phyloP scores from a whole-genome alignment of 345 rosid genomes.

The Turnera subulata region DNA sequence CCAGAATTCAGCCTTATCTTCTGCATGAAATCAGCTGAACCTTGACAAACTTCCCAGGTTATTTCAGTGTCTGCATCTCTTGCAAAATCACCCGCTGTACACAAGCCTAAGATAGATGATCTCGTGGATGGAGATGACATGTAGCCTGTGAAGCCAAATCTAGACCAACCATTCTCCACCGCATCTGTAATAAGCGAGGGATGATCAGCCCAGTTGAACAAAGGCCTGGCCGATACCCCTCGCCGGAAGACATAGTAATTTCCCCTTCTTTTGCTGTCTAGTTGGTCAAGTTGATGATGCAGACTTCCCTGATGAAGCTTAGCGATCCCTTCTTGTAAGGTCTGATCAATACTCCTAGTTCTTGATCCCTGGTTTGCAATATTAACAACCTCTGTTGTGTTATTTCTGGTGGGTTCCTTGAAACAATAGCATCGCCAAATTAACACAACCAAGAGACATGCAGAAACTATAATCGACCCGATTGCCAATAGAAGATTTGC shows the following conservation, averaged over 20 bases:
- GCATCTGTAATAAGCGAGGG: conserved; percentile 71
- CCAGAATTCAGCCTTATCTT: conserved; percentile 64
- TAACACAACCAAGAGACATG: conserved; percentile 27
- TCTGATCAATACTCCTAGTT: conserved; percentile 17
- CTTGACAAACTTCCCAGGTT: conserved; percentile 77
- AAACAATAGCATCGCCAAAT: conserved; percentile 45
- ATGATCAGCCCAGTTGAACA: conserved; percentile 77
- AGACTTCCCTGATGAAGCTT: conserved; percentile 50
- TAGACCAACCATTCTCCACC: conserved; percentile 80
- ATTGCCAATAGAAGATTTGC: conserved; percentile 24
- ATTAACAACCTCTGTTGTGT: not conserved
- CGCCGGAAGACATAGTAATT: conserved; percentile 47
- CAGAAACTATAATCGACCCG: conserved; percentile 20
- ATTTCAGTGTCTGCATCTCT: conserved; percentile 48
- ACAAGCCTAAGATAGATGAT: conserved; percentile 49
- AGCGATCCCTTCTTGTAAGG: conserved; percentile 48
- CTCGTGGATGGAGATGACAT: conserved; percentile 34
- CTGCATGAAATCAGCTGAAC: conserved; percentile 73
- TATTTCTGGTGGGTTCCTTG: conserved; percentile 14
- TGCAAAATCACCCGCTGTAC: conserved; percentile 41
- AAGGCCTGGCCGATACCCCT: conserved; percentile 30
- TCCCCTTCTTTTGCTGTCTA: conserved; percentile 46
- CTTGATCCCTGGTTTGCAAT: not conserved
- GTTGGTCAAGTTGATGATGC: conserved; percentile 34
- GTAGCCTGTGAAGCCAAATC: conserved; percentile 66